phyloP scores from a whole-genome alignment of 2,329 filamentous ascomycete species.

The Clonostachys chloroleuca region DNA sequence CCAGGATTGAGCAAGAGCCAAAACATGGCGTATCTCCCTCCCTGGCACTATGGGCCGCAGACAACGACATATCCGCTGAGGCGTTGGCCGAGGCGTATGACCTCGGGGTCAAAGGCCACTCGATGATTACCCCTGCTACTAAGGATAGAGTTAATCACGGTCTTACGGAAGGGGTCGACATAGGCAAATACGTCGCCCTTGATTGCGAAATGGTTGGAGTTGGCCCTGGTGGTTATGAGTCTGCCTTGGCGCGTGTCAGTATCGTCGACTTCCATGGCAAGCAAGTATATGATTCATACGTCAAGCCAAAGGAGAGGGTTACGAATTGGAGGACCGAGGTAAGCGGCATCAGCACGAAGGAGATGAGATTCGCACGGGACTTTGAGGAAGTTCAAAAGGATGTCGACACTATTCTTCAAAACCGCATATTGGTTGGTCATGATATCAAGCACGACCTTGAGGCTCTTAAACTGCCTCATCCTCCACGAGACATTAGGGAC shows the following conservation, averaged over 20 bases:
- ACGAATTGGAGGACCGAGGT: slow-evolving; percentile 88
- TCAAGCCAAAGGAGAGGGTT: slow-evolving; percentile 71
- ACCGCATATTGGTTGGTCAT: slow-evolving; percentile 76
- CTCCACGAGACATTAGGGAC: slow-evolving; percentile 74
- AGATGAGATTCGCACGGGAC: slow-evolving; percentile 64
- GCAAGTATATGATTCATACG: slow-evolving; percentile 92
- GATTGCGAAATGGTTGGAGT: slow-evolving; percentile 99
- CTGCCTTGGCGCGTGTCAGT: slow-evolving; percentile 80
- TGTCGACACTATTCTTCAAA: slow-evolving; percentile 64
- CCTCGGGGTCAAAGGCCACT: slow-evolving; percentile 43
- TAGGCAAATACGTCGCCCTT: slow-evolving; percentile 87
- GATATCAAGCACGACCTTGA: slow-evolving; percentile 76
- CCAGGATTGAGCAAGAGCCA: slow-evolving; percentile 30
- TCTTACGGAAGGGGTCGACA: slow-evolving; percentile 53
- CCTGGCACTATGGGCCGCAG: slow-evolving; percentile 55
- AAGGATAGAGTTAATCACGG: slow-evolving; percentile 60
- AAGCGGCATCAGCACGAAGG: slow-evolving; percentile 72
- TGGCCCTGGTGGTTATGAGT: slow-evolving; percentile 63
- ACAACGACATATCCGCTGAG: slow-evolving; percentile 57
- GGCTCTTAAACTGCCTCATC: slow-evolving; percentile 74
- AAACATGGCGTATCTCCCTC: slow-evolving; percentile 42
- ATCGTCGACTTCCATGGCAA: slow-evolving; percentile 91
- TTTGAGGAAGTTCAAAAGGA: slow-evolving; percentile 76
- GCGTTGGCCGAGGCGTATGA: slow-evolving; percentile 59
- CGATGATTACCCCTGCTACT: slow-evolving; percentile 37